A percentile compares a stretch with the other conserved stretches of the same genome.
Evolutionary conservation across 2,329 filamentous ascomycete genomes (phyloP).

Genomic region (Colletotrichum gigasporum): DNA sequence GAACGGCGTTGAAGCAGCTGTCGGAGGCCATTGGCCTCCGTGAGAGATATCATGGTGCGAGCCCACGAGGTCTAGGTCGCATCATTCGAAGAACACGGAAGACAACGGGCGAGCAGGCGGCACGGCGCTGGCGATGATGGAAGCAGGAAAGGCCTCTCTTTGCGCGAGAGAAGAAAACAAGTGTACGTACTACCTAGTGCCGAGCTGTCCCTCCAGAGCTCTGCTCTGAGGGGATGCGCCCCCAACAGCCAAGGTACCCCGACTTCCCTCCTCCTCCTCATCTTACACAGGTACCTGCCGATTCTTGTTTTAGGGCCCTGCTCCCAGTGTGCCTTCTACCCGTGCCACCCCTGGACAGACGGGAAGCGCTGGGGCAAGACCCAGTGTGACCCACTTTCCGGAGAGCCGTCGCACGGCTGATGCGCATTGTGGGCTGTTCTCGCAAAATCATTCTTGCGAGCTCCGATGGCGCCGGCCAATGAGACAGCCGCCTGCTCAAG

Average conservation of each 20-base stretch:
- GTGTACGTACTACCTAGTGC: too few species aligned
- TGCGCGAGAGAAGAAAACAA: too few species aligned
- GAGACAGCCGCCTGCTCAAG: not conserved
- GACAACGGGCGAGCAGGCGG: not conserved
- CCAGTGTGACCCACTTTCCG: slow-evolving; percentile 27
- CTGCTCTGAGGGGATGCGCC: too few species aligned
- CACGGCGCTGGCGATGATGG: not conserved
- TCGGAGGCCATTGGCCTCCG: slow-evolving; percentile 36
- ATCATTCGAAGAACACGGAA: not conserved
- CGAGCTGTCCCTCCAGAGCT: too few species aligned
- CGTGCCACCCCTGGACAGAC: slow-evolving; percentile 25
- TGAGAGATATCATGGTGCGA: slow-evolving; percentile 28
- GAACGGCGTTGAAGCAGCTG: slow-evolving; percentile 34
- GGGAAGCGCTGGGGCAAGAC: slow-evolving; percentile 31
- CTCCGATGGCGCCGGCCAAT: not conserved
- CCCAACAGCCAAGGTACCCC: slow-evolving; percentile 6
- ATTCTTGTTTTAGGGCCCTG: slow-evolving; percentile 22
- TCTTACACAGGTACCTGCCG: slow-evolving; percentile 20
- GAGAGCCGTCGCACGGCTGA: slow-evolving; percentile 15
- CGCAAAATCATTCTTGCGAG: slow-evolving; percentile 16
- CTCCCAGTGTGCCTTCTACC: slow-evolving; percentile 11
- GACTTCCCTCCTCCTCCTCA: slow-evolving; percentile 1
- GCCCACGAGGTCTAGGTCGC: not conserved
- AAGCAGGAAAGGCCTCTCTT: too few species aligned
- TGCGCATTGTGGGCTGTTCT: not conserved